Base-by-base conservation (phyloP, 176 grass and related monocot genomes). In the Pontederia paniculata region DNA sequence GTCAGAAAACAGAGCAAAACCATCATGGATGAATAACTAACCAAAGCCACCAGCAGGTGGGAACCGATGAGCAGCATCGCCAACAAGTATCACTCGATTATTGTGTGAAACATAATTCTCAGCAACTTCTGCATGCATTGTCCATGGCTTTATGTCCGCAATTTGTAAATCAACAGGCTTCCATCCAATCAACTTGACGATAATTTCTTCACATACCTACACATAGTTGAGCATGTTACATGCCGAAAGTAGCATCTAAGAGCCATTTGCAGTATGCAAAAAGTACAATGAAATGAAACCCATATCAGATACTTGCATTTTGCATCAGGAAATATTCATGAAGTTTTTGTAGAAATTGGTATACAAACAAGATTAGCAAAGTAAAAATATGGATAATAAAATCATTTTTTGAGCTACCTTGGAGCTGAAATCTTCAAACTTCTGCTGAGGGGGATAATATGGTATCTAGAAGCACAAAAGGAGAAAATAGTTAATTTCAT, bases 41-140 rank as follows among this genome's bases (percentile, higher is more conserved):
- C 91, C 91, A 74, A 97, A 97, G 68, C 83, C 91, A 66, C 91
- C 91, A 8, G 86, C 91, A 54, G 91, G 91, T 68, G 91, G 91
- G 63, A 97, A 97, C 10, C 79, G 71, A 52, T 90, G 86, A 81
- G 91, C 86, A 50, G 86, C 82, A 77, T 97, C 91, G 62, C 91
- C 91, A 79, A 74, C 83, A 58, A 97, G 83, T 50, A 97, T 73
- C 54, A 88, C 66, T 59, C 83, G 73, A 60, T 84, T 77, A 69
- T 76, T 63, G 48, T 42, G 79, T 44, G 70, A n/a, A 54, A 90
- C 71, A 75, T 87, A 97, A 65, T 86, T 86, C 60, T 90, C 77
- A 65, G 86, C 86, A 75, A 90, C 86, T 83, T 97, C 91, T 74
- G 91, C 86, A 87, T 97, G 82, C 91, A 97, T 90, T 12, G 70